A percentile compares a stretch with the other conserved stretches of the same genome.
These are phyloP conservation scores for Aureobasidium zeae DNA, from an alignment of 2,329 filamentous ascomycete genomes.

Conservation along the genomic window DNA sequence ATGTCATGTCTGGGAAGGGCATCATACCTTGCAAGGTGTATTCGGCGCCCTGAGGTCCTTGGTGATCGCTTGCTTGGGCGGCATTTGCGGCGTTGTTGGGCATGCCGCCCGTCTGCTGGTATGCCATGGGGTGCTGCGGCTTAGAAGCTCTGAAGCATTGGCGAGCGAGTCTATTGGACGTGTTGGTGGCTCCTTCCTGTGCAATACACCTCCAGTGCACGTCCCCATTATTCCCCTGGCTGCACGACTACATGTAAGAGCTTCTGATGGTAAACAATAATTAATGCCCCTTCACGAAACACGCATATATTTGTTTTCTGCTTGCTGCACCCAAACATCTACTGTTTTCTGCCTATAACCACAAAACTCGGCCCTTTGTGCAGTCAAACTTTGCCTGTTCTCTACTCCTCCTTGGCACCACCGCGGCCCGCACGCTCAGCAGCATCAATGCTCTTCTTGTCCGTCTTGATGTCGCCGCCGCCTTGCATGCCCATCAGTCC, in stretches of 20 bases:
- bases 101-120: slow-evolving; percentile 59
- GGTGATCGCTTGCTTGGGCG: slow-evolving; percentile 39
- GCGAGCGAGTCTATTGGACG: neutral
- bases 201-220: too few species aligned
- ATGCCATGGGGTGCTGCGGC: slow-evolving; percentile 46
- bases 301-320: too few species aligned
- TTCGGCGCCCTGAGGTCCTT: slow-evolving; percentile 53
- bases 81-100: slow-evolving; percentile 39
- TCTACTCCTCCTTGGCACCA: slow-evolving; percentile 45
- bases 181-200: too few species aligned
- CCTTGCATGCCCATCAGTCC: slow-evolving; percentile 70
- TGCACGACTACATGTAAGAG: too few species aligned
- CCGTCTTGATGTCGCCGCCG: slow-evolving; percentile 68
- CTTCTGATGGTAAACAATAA: too few species aligned
- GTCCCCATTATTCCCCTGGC: too few species aligned
- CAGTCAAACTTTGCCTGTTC: neutral
- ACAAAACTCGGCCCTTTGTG: neutral
- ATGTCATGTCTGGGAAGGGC: neutral
- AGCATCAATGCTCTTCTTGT: slow-evolving; percentile 52
- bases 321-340: too few species aligned
- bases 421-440: slow-evolving; percentile 43
- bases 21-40: slow-evolving; percentile 59
- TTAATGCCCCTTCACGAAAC: too few species aligned
- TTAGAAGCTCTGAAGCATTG: slow-evolving; percentile 6
- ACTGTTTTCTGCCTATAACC: slow-evolving; percentile 2